A percentile compares a stretch with the other conserved stretches of the same genome.
Conservation (phyloP, 352 stramenopile species). For the Phytophthora capsici region DNA sequence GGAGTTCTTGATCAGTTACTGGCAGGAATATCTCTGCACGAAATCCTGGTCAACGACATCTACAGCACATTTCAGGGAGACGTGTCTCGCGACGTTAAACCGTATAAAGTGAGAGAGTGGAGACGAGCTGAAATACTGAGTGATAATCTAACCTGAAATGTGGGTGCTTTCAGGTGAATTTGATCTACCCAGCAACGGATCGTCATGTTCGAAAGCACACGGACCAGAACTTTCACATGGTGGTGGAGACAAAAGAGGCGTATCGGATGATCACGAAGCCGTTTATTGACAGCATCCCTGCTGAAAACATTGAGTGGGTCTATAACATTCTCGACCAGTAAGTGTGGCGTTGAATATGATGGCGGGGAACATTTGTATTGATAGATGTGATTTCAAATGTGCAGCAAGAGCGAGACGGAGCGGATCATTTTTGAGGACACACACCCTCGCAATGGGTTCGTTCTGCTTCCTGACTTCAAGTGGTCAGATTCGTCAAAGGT, state of each 20-base stretch:
- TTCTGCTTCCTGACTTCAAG: conserved; percentile 87
- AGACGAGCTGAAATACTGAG: neutral
- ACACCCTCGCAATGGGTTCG: conserved; percentile 70
- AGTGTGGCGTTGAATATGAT: conserved; percentile 21
- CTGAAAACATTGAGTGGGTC: conserved; percentile 86
- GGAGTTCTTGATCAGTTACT: conserved; percentile 52
- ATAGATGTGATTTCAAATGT: neutral
- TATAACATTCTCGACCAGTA: conserved; percentile 91
- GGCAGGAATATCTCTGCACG: conserved; percentile 64
- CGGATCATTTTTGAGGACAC: conserved; percentile 82
- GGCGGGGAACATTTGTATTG: neutral
- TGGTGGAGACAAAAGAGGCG: conserved; percentile 80
- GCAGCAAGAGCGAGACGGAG: conserved; percentile 82
- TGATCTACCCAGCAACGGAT: conserved; percentile 85
- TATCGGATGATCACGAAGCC: conserved; percentile 78
- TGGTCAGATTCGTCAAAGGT: conserved; percentile 80
- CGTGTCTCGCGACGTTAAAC: conserved; percentile 67
- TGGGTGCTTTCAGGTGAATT: conserved; percentile 54
- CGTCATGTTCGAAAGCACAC: conserved; percentile 85
- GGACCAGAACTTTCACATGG: conserved; percentile 84
- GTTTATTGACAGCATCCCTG: conserved; percentile 79
- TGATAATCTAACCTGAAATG: neutral
- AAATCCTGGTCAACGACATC: conserved; percentile 82
- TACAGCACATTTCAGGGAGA: conserved; percentile 84
- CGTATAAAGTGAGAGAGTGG: conserved; percentile 64